Base-by-base conservation (phyloP, 441 rosid genomes). In the Populus hybrid region DNA sequence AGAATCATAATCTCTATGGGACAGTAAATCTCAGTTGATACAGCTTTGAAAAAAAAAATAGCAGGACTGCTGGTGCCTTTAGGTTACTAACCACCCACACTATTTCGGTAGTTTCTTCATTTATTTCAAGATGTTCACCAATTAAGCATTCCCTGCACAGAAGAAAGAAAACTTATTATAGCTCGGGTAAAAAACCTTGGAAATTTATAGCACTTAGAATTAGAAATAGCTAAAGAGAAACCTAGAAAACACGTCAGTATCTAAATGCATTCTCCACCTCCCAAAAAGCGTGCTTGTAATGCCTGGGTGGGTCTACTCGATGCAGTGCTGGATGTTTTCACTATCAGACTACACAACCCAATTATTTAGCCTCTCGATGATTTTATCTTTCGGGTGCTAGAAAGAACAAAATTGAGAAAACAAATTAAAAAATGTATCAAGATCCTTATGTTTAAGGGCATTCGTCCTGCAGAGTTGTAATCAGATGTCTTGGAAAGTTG, bases 91-190 rank as follows among this genome's bases (percentile, higher is more conserved):
- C 78, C 75, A 66, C 78, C 78, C 64, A 72, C 68, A 74, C 28
- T 78, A 26, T 74, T 33, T 36, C 59, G 9, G 50, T 31, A 75
- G 81, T 68, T 79, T 64, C 82, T 79, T 78, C 80, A 76, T 65
- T 86, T 86, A 84, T 88, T 84, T 80, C 53, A 42, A 9, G 64
- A 77, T 64, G 69, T 79, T 76, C 78, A 63, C 40, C 59, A 14
- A 75, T 64, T 72, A 18, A 42, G 71, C 50, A 16, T 78, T 82
- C n/a, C 84, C 89, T 87, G 31, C 84, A 73, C 61, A 71, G 23
- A 67, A 64, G 0, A 73, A 76, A 7, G 26, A 18, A 53, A 65
- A 69, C 18, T 10, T n/a, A 59, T 56, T 21, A 76, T 35, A 68
- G 59, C 38, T 23, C 40, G 26, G 5, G 11, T 9, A 31, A 38